phyloP scores from a whole-genome alignment of 208 protist species.

The Novymonas esmeraldas region DNA sequence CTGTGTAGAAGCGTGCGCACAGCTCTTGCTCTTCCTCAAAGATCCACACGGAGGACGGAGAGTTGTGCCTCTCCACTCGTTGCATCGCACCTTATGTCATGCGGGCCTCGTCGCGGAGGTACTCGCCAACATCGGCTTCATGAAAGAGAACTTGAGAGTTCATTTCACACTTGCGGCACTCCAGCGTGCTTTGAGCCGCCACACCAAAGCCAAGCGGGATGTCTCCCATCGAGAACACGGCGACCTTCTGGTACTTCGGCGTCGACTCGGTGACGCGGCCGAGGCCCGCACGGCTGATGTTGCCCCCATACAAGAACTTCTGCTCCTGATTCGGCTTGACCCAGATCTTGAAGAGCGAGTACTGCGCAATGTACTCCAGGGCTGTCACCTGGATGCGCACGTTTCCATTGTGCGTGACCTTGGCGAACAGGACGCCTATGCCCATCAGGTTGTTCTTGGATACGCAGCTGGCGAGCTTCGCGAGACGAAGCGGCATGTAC shows the following conservation, averaged over 20 bases:
- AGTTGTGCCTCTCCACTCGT: too few species aligned
- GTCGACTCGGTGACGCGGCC: constrained; percentile 98
- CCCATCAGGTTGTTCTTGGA: constrained; percentile 90
- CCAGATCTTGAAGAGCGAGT: constrained; percentile 98
- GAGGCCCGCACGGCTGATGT: constrained; percentile 97
- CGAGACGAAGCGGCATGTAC: constrained; percentile 89
- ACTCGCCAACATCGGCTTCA: constrained; percentile 98
- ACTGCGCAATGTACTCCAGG: constrained; percentile 92
- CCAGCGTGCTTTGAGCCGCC: constrained; percentile 94
- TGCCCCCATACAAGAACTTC: constrained; percentile 99
- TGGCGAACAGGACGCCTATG: constrained; percentile 90
- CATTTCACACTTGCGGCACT: constrained; percentile 97
- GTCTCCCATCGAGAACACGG: constrained; percentile 98
- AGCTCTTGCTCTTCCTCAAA: too few species aligned
- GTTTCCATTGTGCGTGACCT: constrained; percentile 90
- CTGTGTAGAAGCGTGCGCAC: too few species aligned
- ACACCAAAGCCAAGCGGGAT: constrained; percentile 98
- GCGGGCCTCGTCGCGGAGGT: constrained; percentile 97
- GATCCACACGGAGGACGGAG: too few species aligned
- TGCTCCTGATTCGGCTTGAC: constrained; percentile 99
- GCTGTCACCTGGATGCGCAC: constrained; percentile 92
- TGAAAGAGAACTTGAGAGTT: constrained; percentile 97
- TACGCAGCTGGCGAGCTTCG: constrained; percentile 87
- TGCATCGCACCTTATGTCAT: constrained; percentile 90
- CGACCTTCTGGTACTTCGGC: constrained; percentile 97